Evolutionary conservation across 306 rosid species (phyloP).

Genomic region (Lathyrus oleraceus): DNA sequence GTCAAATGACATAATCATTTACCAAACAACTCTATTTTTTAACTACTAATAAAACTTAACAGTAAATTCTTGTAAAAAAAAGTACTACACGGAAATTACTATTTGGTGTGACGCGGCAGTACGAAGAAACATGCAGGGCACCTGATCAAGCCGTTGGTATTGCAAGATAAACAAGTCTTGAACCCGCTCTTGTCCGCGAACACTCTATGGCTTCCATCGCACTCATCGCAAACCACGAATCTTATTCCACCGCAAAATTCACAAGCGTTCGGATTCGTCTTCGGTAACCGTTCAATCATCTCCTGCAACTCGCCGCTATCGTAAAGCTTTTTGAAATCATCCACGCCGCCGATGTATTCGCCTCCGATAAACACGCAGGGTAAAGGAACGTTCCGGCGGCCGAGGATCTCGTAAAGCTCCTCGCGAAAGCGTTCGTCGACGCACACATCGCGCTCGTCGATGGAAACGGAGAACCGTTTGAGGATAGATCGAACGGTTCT

Average conservation of each 20-base stretch:
- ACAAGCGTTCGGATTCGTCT: constrained; percentile 41
- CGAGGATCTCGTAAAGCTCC: constrained; percentile 57
- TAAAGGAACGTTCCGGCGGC: constrained; percentile 42
- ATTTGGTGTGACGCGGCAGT: constrained; percentile 38
- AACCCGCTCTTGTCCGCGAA: constrained; percentile 53
- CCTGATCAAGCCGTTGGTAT: constrained; percentile 63
- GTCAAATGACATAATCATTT: not conserved
- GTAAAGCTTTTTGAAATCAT: constrained; percentile 56
- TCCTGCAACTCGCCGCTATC: constrained; percentile 66
- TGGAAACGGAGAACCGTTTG: constrained; percentile 49
- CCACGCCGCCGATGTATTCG: constrained; percentile 61
- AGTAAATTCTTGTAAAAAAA: too few relatives aligned
- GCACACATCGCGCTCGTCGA: constrained; percentile 87
- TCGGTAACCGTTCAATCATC: constrained; percentile 60
- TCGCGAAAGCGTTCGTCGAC: constrained; percentile 58
- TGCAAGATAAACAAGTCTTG: constrained; percentile 56
- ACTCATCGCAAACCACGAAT: constrained; percentile 62
- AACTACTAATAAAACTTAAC: too few relatives aligned
- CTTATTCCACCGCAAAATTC: constrained; percentile 71
- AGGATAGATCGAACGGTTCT: constrained; percentile 64
- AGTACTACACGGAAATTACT: not conserved
- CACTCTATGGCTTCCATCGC: constrained; percentile 84
- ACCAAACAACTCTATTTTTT: too few relatives aligned
- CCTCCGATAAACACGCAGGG: constrained; percentile 79
- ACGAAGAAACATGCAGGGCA: constrained; percentile 62